Evolutionary conservation across 306 rosid genomes (phyloP), one percentile per base, ranked within the genome.

Genomic region (Sphenostylis stenocarpa): DNA sequence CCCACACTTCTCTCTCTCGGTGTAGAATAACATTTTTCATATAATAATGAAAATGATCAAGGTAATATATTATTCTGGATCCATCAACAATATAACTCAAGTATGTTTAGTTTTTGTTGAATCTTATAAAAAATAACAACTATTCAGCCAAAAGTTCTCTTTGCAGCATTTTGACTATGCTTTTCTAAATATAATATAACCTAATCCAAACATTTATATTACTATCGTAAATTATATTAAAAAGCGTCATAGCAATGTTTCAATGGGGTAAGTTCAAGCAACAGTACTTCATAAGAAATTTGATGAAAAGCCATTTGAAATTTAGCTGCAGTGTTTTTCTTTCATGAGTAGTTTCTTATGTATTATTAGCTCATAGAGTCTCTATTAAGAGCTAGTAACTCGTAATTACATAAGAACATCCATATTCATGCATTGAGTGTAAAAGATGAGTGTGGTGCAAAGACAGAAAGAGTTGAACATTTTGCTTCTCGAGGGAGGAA

Each of bases 261-360:
- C 20, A 41, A 52, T 60, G 60, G 39, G 67, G 36, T 73, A 41
- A 44, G 47, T 29, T 61, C 79, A 13, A 17, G 61, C 20, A 41
- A n/a, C 31, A 41, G 16, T 53, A 52, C 61, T 64, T 80, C 72
- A 7, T 45, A 21, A 73, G 80, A 63, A 65, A 68, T 41, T 52
- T 9, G 23, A 70, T 15, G 34, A 28, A 71, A 71, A 72, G 41
- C 79, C 24, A 51, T 70, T 45, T 38, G 19, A 26, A 49, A 41
- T n/a, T 17, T 38, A 28, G 68, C 29, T 61, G 31, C 47, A 34
- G 3, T 55, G 7, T 21, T 10, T 7, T 1, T 57, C 6, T 57
- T 2, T n/a, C 29, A 26, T 24, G 64, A 11, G 64, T 26, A 26
- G 13, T 57, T 28, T 57, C 64, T 13, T 24, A 24, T 56, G 33